Percentiles rank a stretch among this genome's conserved stretches.
Evolutionary conservation across 306 rosid species (phyloP).

Genomic region (Prunus mira): DNA sequence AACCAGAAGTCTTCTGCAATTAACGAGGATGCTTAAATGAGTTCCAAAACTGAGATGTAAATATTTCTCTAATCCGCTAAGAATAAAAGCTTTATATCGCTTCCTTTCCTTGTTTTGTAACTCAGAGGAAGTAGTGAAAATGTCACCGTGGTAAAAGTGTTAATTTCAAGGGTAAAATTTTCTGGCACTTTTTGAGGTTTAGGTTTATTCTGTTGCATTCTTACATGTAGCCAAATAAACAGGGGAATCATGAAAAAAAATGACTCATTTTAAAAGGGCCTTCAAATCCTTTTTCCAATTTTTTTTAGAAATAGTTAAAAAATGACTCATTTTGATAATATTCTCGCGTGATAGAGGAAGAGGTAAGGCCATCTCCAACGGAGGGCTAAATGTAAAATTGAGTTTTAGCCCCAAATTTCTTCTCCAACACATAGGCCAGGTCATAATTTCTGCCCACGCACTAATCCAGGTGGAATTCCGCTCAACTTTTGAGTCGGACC

Average conservation of each 20-base stretch:
- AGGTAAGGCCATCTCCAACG: too few relatives aligned
- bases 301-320: too few relatives aligned
- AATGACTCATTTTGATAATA: too few relatives aligned
- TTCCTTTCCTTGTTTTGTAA: background rate
- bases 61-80: background rate
- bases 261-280: background rate
- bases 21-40: background rate
- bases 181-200: background rate
- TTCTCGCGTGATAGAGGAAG: too few relatives aligned
- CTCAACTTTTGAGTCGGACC: too few relatives aligned
- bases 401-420: too few relatives aligned
- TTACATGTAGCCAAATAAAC: background rate
- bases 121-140: background rate
- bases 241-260: background rate
- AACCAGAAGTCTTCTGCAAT: constrained; percentile 17
- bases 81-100: background rate
- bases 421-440: too few relatives aligned
- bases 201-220: background rate
- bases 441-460: too few relatives aligned
- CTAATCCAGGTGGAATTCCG: too few relatives aligned
- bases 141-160: background rate
- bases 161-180: background rate
- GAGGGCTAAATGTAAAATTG: too few relatives aligned
- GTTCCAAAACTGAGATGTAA: background rate
- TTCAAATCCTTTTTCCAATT: too few relatives aligned